Evolutionary conservation across 73 alveolate species (phyloP).

Genomic region (Urostyla sp.): DNA sequence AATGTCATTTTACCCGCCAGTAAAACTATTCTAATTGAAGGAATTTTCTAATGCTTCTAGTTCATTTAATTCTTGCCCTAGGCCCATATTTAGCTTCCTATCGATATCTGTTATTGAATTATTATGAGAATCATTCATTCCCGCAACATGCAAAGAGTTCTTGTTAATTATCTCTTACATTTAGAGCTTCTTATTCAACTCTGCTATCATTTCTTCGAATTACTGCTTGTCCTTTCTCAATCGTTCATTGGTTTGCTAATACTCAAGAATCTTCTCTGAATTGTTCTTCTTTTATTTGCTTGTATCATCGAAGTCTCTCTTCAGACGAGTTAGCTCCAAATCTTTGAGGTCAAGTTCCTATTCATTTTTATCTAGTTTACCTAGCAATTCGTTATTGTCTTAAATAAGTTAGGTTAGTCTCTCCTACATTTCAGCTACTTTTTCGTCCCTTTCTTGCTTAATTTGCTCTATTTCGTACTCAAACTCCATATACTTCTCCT

Average conservation of each 20-base stretch:
- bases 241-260: slow-evolving; percentile 20
- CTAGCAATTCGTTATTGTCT: not conserved
- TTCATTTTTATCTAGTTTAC: not conserved
- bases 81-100: too few relatives aligned
- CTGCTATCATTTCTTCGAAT: not conserved
- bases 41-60: too few relatives aligned
- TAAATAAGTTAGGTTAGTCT: not conserved
- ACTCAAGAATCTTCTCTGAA: slow-evolving; percentile 24
- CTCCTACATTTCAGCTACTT: not conserved
- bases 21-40: too few relatives aligned
- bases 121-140: slow-evolving; percentile 4
- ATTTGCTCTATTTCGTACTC: not conserved
- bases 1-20: too few relatives aligned
- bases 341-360: slow-evolving; percentile 12
- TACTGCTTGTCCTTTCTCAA: slow-evolving; percentile 27
- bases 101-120: too few relatives aligned
- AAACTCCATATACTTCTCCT: not conserved
- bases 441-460: not conserved
- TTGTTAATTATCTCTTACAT: slow-evolving; percentile 21
- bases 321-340: slow-evolving; percentile 12
- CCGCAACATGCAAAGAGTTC: slow-evolving; percentile 17
- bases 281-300: not conserved
- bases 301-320: slow-evolving; percentile 32
- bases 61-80: too few relatives aligned
- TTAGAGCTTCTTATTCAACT: slow-evolving; percentile 16